Base-by-base conservation (phyloP, 1,284 basidiomycete genomes). In the Irpex sp. region DNA sequence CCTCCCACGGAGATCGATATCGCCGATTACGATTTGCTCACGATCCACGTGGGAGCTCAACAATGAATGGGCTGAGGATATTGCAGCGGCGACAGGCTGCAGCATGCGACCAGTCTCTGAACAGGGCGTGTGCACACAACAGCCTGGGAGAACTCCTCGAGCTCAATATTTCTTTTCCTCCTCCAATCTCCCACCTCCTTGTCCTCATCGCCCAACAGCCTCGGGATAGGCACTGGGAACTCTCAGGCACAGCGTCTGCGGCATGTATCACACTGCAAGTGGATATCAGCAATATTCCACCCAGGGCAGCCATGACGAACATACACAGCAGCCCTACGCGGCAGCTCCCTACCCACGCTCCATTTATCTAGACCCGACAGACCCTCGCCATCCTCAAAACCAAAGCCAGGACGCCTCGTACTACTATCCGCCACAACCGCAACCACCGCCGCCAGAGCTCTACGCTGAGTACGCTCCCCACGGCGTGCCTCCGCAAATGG, bases 391-490 rank as follows among this genome's bases (percentile, higher is more conserved):
- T 49, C 57, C 40, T 7, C 57, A 37, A 34, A 34, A 56, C 34
- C 48, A 13, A 5, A 31, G 34, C 21, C 56, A 54, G 9, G 26
- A 36, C 56, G 40, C 40, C 2, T 62, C 57, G 21, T 62, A 44
- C 56, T 59, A 59, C 51, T 59, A 60, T 31, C 64, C 17, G 55
- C 61, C 62, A 4, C 62, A 31, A 17, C 34, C 57, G 4, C 13
- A 40, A 17, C 34, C 48, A 34, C 62, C 21, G 40, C 61, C 49
- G 26, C 34, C 61, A 52, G 55, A 60, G n/a, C 66, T 65, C 62
- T 62, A 61, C 5, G 63, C 63, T n/a, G 67, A 66, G 63, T 62
- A 61, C 5, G 62, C 63, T n/a, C 67, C 64, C 31, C 59, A 64
- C 67, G 51, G 54, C 56, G 59, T 54, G 48, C 66, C 60, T 47